These are phyloP conservation scores for Viola odorata DNA, from an alignment of 345 rosid genomes.

Conservation along the genomic window DNA sequence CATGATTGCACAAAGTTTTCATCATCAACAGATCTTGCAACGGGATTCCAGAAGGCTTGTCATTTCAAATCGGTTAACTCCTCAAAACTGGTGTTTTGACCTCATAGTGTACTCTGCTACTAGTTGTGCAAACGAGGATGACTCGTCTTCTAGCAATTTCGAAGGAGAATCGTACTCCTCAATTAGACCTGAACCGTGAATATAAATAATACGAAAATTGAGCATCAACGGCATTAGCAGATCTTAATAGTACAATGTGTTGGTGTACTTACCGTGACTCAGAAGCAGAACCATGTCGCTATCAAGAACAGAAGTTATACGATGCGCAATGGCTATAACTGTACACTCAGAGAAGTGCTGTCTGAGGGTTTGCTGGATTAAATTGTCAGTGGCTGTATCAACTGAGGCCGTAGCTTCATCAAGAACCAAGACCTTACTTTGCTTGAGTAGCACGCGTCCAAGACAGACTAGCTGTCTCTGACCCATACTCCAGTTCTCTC, in stretches of 20 bases:
- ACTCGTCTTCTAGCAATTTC: slow-evolving; percentile 52
- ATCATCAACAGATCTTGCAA: no score
- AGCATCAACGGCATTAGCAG: not conserved
- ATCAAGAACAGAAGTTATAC: slow-evolving; percentile 78
- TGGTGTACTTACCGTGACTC: slow-evolving; percentile 45
- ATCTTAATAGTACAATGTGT: not conserved
- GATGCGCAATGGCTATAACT: slow-evolving; percentile 72
- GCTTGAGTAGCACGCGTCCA: slow-evolving; percentile 65
- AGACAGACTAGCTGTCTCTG: slow-evolving; percentile 90
- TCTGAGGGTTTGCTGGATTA: slow-evolving; percentile 66
- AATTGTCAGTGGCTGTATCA: slow-evolving; percentile 76
- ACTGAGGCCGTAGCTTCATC: slow-evolving; percentile 92
- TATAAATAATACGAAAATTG: not conserved
- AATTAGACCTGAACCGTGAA: slow-evolving; percentile 44
- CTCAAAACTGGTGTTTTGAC: no score
- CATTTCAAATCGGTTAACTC: no score
- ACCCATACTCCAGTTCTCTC: slow-evolving; percentile 91
- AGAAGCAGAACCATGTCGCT: slow-evolving; percentile 81
- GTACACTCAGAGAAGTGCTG: slow-evolving; percentile 64
- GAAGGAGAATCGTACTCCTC: slow-evolving; percentile 63
- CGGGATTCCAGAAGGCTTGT: no score
- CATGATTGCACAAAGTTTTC: no score
- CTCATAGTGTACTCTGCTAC: no score
- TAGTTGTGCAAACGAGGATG: not conserved
- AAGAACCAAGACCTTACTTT: slow-evolving; percentile 60